phyloP scores from a whole-genome alignment of 2,329 filamentous ascomycete genomes.

The Tympanopsis confertula region DNA sequence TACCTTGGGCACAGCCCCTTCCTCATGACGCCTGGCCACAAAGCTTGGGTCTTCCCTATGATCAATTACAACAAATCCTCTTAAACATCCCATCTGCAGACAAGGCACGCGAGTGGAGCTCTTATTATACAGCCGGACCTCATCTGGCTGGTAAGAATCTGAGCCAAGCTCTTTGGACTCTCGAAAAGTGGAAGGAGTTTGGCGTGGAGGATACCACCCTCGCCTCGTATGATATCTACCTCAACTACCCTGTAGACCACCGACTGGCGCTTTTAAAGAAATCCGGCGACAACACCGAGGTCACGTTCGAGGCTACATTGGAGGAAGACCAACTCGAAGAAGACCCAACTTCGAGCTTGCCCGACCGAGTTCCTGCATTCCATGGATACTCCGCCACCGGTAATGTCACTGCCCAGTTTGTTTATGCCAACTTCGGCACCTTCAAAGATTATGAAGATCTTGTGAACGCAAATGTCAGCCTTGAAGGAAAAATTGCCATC shows the following conservation, averaged over 20 bases:
- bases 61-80: conserved; percentile 41
- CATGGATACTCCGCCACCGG: conserved; percentile 74
- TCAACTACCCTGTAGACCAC: conserved; percentile 48
- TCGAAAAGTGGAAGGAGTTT: conserved; percentile 33
- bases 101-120: conserved; percentile 34
- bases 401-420: conserved; percentile 63
- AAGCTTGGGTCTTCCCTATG: conserved; percentile 32
- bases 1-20: conserved; percentile 15
- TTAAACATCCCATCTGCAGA: conserved; percentile 37
- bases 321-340: conserved; percentile 64
- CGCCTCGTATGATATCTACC: conserved; percentile 43
- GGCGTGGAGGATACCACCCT: conserved; percentile 27
- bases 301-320: conserved; percentile 52
- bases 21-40: conserved; percentile 25
- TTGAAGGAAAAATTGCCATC: conserved; percentile 69
- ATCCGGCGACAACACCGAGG: conserved; percentile 21
- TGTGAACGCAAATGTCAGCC: conserved; percentile 50
- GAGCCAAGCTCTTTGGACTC: conserved; percentile 36
- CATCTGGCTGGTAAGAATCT: conserved; percentile 38
- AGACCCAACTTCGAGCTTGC: conserved; percentile 61
- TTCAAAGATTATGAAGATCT: conserved; percentile 65
- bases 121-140: conserved; percentile 35
- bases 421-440: conserved; percentile 70
- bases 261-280: conserved; percentile 29
- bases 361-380: conserved; percentile 64